Conservation (phyloP, 2,329 filamentous ascomycete species). For the Fonsecaea pedrosoi region DNA sequence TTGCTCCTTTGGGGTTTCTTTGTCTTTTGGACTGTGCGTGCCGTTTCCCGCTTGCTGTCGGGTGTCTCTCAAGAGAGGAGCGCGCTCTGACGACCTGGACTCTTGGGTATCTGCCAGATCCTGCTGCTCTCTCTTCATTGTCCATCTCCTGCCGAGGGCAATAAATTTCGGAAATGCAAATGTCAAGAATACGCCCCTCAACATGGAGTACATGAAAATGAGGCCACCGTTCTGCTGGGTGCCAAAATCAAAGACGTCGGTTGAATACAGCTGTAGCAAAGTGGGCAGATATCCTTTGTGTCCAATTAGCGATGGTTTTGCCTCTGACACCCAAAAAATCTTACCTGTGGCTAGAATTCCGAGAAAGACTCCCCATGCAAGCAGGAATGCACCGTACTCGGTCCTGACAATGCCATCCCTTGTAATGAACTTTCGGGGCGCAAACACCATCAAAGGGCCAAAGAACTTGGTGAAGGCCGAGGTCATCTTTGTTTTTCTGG, state of each 20-base stretch:
- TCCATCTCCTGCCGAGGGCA: conserved; percentile 49
- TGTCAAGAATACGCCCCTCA: conserved; percentile 63
- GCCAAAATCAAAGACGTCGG: conserved; percentile 61
- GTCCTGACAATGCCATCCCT: conserved; percentile 58
- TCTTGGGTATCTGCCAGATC: not conserved
- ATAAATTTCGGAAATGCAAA: conserved; percentile 63
- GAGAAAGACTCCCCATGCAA: conserved; percentile 70
- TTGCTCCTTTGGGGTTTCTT: conserved; percentile 35
- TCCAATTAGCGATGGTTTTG: conserved; percentile 10
- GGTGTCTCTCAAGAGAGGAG: conserved; percentile 22
- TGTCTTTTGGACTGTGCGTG: conserved; percentile 17
- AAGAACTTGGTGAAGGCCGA: conserved; percentile 40
- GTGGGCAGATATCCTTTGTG: conserved; percentile 64
- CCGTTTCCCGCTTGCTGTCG: not conserved
- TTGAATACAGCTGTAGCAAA: conserved; percentile 66
- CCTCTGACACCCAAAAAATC: not conserved
- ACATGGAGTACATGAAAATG: conserved; percentile 63
- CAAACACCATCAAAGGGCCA: conserved; percentile 67
- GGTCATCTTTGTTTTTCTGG: conserved; percentile 44
- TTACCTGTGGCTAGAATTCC: conserved; percentile 69
- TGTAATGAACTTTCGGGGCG: conserved; percentile 63
- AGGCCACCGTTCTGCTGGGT: conserved; percentile 64
- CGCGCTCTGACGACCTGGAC: conserved; percentile 19
- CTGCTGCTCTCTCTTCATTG: conserved; percentile 15
- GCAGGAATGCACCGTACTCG: conserved; percentile 68